phyloP scores from a whole-genome alignment of 768 basidiomycete species.

The Leucosporidium creatinivorum region DNA sequence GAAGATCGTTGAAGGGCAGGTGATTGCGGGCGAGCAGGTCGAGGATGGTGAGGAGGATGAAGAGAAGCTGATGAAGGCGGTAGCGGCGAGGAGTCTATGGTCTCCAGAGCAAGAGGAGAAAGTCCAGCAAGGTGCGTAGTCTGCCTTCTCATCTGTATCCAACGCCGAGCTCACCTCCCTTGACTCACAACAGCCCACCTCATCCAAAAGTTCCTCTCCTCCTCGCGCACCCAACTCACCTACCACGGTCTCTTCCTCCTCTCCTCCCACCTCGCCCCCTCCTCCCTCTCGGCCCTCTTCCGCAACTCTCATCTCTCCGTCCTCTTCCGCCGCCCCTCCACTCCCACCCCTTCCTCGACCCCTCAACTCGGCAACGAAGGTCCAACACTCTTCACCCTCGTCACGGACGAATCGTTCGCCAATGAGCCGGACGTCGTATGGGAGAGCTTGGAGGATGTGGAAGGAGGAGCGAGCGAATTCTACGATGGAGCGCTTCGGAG shows the following conservation, averaged over 20 bases:
- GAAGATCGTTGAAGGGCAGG: slow-evolving; percentile 66
- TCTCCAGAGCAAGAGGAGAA: slow-evolving; percentile 55
- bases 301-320: slow-evolving; percentile 85
- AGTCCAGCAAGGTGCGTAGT: slow-evolving; percentile 59
- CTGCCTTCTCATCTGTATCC: not conserved
- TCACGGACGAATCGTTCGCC: slow-evolving; percentile 74
- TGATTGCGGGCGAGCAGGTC: slow-evolving; percentile 51
- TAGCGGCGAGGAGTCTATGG: slow-evolving; percentile 40
- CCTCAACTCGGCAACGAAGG: slow-evolving; percentile 29
- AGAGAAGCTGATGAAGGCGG: slow-evolving; percentile 20
- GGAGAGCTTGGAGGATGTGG: slow-evolving; percentile 84
- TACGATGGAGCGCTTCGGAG: slow-evolving; percentile 60
- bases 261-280: slow-evolving; percentile 48
- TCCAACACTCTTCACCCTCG: slow-evolving; percentile 65
- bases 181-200: slow-evolving; percentile 51
- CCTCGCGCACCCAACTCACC: slow-evolving; percentile 71
- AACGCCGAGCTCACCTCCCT: not conserved
- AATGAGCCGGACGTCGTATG: slow-evolving; percentile 73
- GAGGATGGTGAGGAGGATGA: slow-evolving; percentile 31
- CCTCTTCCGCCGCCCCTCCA: slow-evolving; percentile 51
- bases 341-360: not conserved
- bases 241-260: slow-evolving; percentile 81
- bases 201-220: slow-evolving; percentile 55
- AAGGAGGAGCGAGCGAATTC: slow-evolving; percentile 68
- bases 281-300: slow-evolving; percentile 75